phyloP scores from a whole-genome alignment of 176 grass and related monocot genomes.

The Saccharum spontaneum region DNA sequence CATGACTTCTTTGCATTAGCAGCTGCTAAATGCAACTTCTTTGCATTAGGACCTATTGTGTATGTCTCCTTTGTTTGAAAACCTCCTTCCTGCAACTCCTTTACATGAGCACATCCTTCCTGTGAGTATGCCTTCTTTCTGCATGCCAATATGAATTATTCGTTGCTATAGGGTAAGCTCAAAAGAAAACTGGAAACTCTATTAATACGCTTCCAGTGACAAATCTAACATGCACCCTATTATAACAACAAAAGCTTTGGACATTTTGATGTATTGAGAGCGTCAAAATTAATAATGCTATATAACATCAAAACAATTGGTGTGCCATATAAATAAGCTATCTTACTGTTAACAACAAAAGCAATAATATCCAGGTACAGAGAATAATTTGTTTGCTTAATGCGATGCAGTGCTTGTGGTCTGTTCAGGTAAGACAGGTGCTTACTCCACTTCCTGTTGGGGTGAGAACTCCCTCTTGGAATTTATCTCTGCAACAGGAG shows the following conservation, averaged over 20 bases:
- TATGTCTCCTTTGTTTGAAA: not conserved
- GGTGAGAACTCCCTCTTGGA: conserved; percentile 75
- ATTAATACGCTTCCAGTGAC: conserved; percentile 1
- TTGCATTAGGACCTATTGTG: not conserved
- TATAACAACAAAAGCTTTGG: not conserved
- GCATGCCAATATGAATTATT: not conserved
- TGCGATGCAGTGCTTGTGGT: not conserved
- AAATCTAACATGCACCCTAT: not conserved
- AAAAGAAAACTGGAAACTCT: not conserved
- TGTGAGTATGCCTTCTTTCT: not conserved
- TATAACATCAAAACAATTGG: not conserved
- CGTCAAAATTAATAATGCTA: not conserved
- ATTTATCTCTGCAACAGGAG: conserved; percentile 74
- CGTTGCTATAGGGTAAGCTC: not conserved
- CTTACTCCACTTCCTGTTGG: conserved; percentile 82
- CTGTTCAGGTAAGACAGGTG: conserved; percentile 3
- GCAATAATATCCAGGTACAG: not conserved
- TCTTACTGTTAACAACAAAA: not conserved
- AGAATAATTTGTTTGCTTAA: conserved; percentile 23
- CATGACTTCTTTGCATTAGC: not conserved
- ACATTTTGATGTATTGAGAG: not conserved
- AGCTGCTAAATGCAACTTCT: not conserved
- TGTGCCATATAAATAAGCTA: not conserved
- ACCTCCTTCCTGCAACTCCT: not conserved
- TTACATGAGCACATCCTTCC: not conserved